Percentiles rank a stretch among this genome's conserved stretches.
phyloP scores from a whole-genome alignment of 2,329 filamentous ascomycete species.

The Colletotrichum camelliae region DNA sequence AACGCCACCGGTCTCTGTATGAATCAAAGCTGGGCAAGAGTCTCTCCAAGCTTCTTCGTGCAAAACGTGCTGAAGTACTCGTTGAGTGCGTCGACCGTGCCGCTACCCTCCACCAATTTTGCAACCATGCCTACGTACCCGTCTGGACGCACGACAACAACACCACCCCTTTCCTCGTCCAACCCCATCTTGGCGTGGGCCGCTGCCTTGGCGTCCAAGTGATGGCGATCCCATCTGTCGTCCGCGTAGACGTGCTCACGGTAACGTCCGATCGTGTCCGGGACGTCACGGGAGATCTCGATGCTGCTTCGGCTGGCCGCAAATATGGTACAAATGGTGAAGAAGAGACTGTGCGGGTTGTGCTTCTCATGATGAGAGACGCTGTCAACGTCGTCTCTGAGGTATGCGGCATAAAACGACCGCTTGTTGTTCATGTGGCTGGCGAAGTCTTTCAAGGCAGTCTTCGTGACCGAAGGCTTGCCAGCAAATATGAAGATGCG shows the following conservation, averaged over 20 bases:
- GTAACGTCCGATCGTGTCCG: slow-evolving; percentile 75
- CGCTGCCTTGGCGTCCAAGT: slow-evolving; percentile 72
- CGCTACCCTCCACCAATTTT: slow-evolving; percentile 74
- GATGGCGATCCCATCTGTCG: slow-evolving; percentile 75
- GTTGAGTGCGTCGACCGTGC: slow-evolving; percentile 82
- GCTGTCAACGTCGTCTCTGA: slow-evolving; percentile 62
- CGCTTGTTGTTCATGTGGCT: slow-evolving; percentile 65
- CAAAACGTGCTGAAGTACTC: slow-evolving; percentile 80
- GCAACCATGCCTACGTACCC: slow-evolving; percentile 84
- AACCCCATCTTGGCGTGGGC: slow-evolving; percentile 90
- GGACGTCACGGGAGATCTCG: slow-evolving; percentile 75
- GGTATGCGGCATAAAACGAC: slow-evolving; percentile 76
- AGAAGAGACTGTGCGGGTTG: slow-evolving; percentile 85
- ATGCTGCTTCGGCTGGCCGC: slow-evolving; percentile 70
- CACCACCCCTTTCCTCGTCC: slow-evolving; percentile 73
- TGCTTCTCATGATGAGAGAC: slow-evolving; percentile 81
- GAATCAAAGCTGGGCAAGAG: slow-evolving; percentile 42
- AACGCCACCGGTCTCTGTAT: neutral
- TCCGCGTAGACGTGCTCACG: slow-evolving; percentile 86
- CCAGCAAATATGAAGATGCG: slow-evolving; percentile 88
- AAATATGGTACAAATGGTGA: slow-evolving; percentile 79
- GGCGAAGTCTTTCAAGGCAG: slow-evolving; percentile 74
- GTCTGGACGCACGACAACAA: slow-evolving; percentile 86
- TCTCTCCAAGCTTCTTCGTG: slow-evolving; percentile 60
- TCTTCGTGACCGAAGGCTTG: slow-evolving; percentile 59